phyloP scores from a whole-genome alignment of 2,329 filamentous ascomycete species.

The Bertia moriformis region DNA sequence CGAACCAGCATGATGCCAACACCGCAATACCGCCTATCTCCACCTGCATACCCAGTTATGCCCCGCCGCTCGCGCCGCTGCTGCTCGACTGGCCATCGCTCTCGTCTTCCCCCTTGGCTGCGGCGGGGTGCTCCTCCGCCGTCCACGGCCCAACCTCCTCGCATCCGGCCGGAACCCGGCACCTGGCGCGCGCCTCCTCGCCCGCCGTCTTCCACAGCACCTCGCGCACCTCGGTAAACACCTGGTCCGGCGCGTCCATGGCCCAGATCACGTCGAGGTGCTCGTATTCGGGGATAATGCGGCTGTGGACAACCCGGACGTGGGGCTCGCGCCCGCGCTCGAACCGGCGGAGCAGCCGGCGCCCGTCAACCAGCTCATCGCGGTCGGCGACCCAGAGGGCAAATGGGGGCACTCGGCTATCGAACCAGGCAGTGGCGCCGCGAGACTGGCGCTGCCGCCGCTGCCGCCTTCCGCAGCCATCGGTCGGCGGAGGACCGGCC shows the following conservation, averaged over 20 bases:
- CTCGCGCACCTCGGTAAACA: slow-evolving; percentile 67
- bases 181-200: slow-evolving; percentile 33
- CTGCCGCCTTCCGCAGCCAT: slow-evolving; percentile 18
- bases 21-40: too few species aligned
- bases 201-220: slow-evolving; percentile 70
- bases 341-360: slow-evolving; percentile 59
- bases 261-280: slow-evolving; percentile 94
- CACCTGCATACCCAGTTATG: too few species aligned
- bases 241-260: slow-evolving; percentile 70
- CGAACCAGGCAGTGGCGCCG: slow-evolving; percentile 64
- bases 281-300: slow-evolving; percentile 75
- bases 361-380: slow-evolving; percentile 74
- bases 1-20: too few species aligned
- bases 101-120: background rate
- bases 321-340: slow-evolving; percentile 66
- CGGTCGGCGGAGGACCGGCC: slow-evolving; percentile 13
- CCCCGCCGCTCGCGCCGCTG: background rate
- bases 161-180: slow-evolving; percentile 51
- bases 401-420: slow-evolving; percentile 63
- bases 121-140: slow-evolving; percentile 4
- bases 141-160: slow-evolving; percentile 29
- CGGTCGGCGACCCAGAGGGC: slow-evolving; percentile 77
- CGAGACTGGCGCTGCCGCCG: slow-evolving; percentile 17
- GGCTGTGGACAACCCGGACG: slow-evolving; percentile 66
- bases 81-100: too few species aligned